Conservation (phyloP, 352 stramenopile genomes). For the Globisporangium okanoganense region DNA sequence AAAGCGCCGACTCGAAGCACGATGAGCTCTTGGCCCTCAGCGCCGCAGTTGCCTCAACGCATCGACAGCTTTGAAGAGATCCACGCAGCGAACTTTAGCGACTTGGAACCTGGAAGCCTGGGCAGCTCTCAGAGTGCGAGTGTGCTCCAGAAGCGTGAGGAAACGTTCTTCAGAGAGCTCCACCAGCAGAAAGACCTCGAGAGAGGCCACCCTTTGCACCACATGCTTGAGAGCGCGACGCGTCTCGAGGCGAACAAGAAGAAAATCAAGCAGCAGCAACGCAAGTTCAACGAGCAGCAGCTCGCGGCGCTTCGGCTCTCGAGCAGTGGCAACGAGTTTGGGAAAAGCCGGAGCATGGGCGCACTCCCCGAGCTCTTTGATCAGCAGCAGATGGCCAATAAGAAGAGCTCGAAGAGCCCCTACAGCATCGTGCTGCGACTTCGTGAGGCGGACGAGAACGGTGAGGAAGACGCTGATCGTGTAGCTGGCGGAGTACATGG, state of each 20-base stretch:
- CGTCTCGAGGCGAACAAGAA: constrained; percentile 30
- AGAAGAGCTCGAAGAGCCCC: constrained; percentile 35
- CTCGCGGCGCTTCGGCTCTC: constrained; percentile 26
- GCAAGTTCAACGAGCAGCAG: constrained; percentile 27
- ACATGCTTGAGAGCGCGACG: constrained; percentile 67
- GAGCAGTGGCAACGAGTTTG: constrained; percentile 13
- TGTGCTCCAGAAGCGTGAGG: constrained; percentile 34
- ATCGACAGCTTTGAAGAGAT: constrained; percentile 54
- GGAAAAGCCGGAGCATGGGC: constrained; percentile 33
- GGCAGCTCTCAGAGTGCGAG: not conserved
- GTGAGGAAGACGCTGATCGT: not conserved
- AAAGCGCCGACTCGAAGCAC: constrained; percentile 18
- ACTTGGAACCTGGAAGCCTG: constrained; percentile 5
- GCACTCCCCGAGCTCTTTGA: constrained; percentile 39
- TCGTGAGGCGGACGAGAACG: constrained; percentile 3
- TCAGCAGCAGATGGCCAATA: constrained; percentile 25
- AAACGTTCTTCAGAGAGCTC: constrained; percentile 68
- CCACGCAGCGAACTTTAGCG: constrained; percentile 21
- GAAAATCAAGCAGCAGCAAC: constrained; percentile 34
- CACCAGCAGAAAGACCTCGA: constrained; percentile 49
- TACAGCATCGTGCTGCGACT: constrained; percentile 56
- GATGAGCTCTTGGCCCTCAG: constrained; percentile 32
- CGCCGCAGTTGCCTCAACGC: constrained; percentile 49
- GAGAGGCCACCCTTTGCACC: constrained; percentile 52
- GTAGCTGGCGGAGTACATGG: not conserved